phyloP scores from a whole-genome alignment of 257 asterid species.

The Agastache rugosa region DNA sequence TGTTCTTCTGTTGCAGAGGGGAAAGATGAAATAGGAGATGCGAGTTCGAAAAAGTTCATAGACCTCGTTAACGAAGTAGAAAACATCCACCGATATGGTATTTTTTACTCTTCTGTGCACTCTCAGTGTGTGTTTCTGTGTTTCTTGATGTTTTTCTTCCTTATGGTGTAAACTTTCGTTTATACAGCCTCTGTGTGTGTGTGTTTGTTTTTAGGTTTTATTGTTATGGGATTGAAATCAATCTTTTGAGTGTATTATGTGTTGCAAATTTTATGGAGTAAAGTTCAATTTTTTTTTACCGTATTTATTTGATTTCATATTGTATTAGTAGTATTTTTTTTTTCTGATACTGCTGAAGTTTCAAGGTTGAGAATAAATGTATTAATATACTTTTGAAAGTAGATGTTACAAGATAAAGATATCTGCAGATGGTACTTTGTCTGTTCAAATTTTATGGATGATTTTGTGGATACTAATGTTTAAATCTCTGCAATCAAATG shows the following conservation, averaged over 20 bases:
- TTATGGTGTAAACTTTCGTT: neutral
- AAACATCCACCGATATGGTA: constrained; percentile 52
- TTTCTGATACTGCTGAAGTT: neutral
- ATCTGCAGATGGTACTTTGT: neutral
- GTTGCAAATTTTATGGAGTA: neutral
- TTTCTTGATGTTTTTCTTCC: neutral
- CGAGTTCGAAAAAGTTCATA: constrained; percentile 42
- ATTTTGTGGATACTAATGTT: too few relatives aligned
- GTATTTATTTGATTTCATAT: neutral
- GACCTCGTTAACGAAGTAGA: constrained; percentile 51
- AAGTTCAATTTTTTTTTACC: neutral
- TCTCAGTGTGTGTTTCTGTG: neutral
- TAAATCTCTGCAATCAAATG: neutral
- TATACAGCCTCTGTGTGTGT: neutral
- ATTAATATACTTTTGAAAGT: too few relatives aligned
- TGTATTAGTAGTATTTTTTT: too few relatives aligned
- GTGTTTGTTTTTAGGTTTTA: neutral
- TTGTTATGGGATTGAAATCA: neutral
- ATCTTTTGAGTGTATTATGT: neutral
- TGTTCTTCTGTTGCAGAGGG: constrained; percentile 39
- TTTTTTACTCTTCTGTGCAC: neutral
- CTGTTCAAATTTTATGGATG: neutral
- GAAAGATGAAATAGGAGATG: constrained; percentile 44
- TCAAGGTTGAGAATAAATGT: too few relatives aligned
- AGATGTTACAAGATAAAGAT: too few relatives aligned